Conservation (phyloP, 2,329 filamentous ascomycete genomes). For the Akanthomyces lecanii region DNA sequence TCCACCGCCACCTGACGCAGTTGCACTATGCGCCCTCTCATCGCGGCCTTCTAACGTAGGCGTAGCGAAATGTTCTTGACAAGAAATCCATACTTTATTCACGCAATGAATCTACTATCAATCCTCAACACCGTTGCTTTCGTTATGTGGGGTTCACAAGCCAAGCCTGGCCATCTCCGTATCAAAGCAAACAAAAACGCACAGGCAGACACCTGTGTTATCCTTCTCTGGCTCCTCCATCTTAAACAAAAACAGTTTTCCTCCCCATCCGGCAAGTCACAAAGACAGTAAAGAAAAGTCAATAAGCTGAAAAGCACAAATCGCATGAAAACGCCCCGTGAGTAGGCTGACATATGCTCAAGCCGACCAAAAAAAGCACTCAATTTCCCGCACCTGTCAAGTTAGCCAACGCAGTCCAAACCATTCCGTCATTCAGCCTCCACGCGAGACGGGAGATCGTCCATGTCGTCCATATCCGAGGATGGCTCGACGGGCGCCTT, state of each 20-base stretch:
- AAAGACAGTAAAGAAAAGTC: conserved; percentile 4
- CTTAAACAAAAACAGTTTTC: not conserved
- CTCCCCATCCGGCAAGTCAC: not conserved
- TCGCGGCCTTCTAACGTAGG: not conserved
- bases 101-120: not conserved
- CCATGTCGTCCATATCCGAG: conserved; percentile 42
- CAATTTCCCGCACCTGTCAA: not conserved
- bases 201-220: not conserved
- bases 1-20: not conserved
- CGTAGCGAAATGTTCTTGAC: no score
- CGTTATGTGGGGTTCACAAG: not conserved
- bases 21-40: no score
- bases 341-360: not conserved
- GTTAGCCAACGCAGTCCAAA: not conserved
- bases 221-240: not conserved
- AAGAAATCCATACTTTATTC: not conserved
- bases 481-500: conserved; percentile 23
- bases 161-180: not conserved
- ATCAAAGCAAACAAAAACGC: not conserved
- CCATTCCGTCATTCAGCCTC: not conserved
- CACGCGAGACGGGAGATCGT: conserved; percentile 32
- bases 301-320: not conserved
- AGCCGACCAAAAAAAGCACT: not conserved
- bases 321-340: not conserved
- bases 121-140: not conserved